Evolutionary conservation across 805 yeast species (phyloP), one percentile per base, ranked within the genome.

Genomic region (Metschnikowia lunata): DNA sequence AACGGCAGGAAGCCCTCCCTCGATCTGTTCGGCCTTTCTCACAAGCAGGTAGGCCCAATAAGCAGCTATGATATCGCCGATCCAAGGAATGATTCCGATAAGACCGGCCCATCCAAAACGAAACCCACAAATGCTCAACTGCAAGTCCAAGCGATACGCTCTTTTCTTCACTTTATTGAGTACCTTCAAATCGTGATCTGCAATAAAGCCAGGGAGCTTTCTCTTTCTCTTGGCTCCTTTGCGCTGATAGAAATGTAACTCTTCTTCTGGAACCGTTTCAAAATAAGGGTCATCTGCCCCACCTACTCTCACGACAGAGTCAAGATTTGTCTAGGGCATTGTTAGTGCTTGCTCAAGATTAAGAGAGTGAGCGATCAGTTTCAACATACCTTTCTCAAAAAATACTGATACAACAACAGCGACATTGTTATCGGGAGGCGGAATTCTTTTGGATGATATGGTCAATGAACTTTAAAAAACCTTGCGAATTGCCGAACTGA

Each of bases 101-200:
- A 70, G 42, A 1, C 70, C 74, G 0, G 74, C 70, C 74, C 73
- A 69, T 5, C 75, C 75, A 8, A 69, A 40, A 34, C 74, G 54
- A 4, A 64, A 39, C 4, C 75, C 75, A 51, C 74, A 68, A 12
- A 68, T 23, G 40, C 69, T 62, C 48, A 69, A 57, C 47, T 64
- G 73, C 40, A 69, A 56, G 48, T 70, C 75, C 34, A 68, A 55
- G 18, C 71, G 50, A 45, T 69, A 69, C 8, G 75, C 74, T 43
- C 58, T 59, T 10, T 61, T 48, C 49, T 64, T 69, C 34, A 69
- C 69, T 1, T 67, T 60, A 32, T 67, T 56, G 35, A 70, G 56
- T 6, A 68, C 52, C 42, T 64, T 60, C 39, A 62, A 50, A 40
- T 70, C 74, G 8, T 63, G 47, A 13, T 54, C 39, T 2, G 69